Evolutionary conservation across 2,329 filamentous ascomycete species (phyloP), one percentile per base, ranked within the genome.

Genomic region (Colletotrichum navitas): DNA sequence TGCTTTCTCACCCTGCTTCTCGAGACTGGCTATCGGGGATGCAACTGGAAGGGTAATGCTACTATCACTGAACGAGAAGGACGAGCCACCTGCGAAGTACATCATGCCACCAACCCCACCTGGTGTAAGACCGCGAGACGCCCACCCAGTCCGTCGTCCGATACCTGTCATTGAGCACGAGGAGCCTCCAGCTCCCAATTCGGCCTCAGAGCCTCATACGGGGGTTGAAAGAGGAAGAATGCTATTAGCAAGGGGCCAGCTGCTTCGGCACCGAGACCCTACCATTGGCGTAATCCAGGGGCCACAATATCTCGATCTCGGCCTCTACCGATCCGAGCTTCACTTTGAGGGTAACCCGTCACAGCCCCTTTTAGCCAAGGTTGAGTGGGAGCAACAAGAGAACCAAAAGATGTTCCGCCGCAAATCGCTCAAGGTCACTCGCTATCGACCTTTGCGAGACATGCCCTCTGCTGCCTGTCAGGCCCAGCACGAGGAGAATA

Each of bases 41-140:
- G 88, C 88, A 0, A 90, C 86, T 3, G 90, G 90, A 0, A 86
- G 88, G 8, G 83, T 91, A 0, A 90, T 88, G 70, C 75, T 91
- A 1, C 76, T 91, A 2, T 86, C 85, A 0, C 76, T 86, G 3
- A 83, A 89, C 66, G 81, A 85, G 24, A 78, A 79, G 1, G 81
- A 85, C 41, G 80, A 80, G 29, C 76, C 78, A 0, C 75, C 78
- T 12, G 74, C 78, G 0, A 76, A 81, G 26, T 82, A 83, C 56
- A 74, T 82, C 12, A 80, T 77, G 1, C 61, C 87, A 1, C 81
- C 82, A 0, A 78, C 81, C 2, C 76, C 76, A 4, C 74, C 77
- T 16, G 76, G 78, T 24, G 32, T 54, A n/a, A 39, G 45, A 41
- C 51, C 47, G 5, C 49, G 41, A 5, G 67, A 64, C 14, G 74